Percentiles rank a stretch among this genome's conserved stretches.
Conservation (phyloP, 2,329 filamentous ascomycete species). For the Aspergillus puulaauensis region DNA sequence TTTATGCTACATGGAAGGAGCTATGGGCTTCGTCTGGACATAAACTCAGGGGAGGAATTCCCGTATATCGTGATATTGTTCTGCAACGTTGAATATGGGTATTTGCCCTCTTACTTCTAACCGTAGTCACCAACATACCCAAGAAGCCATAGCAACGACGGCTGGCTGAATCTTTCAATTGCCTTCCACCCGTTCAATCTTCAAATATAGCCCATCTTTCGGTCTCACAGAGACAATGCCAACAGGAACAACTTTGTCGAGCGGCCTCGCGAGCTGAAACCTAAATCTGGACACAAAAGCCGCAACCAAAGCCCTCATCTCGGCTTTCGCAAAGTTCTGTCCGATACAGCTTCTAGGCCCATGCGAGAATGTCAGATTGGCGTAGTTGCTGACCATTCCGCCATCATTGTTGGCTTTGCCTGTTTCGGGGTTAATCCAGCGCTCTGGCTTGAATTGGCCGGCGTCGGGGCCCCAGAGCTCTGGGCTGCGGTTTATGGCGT, state of each 20-base stretch:
- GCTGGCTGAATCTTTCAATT: neutral
- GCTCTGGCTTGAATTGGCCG: neutral
- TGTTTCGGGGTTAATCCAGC: neutral
- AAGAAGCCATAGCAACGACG: too few relatives aligned
- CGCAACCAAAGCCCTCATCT: neutral
- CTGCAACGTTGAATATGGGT: neutral
- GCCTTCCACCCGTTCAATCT: neutral
- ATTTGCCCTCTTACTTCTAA: too few relatives aligned
- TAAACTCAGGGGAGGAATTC: too few relatives aligned
- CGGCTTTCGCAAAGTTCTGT: neutral
- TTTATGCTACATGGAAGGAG: too few relatives aligned
- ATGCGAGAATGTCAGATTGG: neutral
- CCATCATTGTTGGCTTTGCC: neutral
- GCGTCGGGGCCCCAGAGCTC: constrained; percentile 7
- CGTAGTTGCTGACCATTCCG: constrained; percentile 1
- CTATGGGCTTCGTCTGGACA: too few relatives aligned
- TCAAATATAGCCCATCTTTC: neutral
- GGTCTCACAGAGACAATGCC: neutral
- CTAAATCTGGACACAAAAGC: neutral
- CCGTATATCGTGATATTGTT: neutral
- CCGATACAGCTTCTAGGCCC: constrained; percentile 4
- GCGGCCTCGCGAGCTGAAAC: neutral
- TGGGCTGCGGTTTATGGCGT: neutral
- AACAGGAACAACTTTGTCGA: neutral
- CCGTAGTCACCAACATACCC: too few relatives aligned